These are phyloP conservation scores for Yarrowia sp. DNA, from an alignment of 805 yeast genomes.

Conservation along the genomic window DNA sequence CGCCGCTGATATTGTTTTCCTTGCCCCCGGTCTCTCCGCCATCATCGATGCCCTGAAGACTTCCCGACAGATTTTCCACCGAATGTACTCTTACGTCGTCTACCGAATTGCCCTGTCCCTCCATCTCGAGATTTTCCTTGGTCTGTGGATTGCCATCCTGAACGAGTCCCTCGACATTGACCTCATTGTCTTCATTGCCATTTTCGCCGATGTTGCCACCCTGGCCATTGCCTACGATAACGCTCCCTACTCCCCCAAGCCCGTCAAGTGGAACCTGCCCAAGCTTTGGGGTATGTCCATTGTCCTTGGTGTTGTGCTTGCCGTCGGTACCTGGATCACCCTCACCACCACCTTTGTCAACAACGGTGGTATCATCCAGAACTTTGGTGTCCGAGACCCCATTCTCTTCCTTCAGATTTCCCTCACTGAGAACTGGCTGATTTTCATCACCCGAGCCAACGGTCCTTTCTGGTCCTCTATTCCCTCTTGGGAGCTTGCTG, in stretches of 20 bases:
- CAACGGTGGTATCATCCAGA: slow-evolving; percentile 89
- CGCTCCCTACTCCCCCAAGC: slow-evolving; percentile 90
- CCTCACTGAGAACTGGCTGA: slow-evolving; percentile 95
- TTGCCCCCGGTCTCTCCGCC: slow-evolving; percentile 62
- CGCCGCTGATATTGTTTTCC: slow-evolving; percentile 47
- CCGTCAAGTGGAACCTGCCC: slow-evolving; percentile 96
- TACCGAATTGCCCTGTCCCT: slow-evolving; percentile 96
- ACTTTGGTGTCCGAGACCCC: slow-evolving; percentile 93
- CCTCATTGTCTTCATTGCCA: slow-evolving; percentile 93
- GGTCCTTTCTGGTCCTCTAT: slow-evolving; percentile 98
- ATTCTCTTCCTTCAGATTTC: slow-evolving; percentile 91
- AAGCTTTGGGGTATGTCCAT: slow-evolving; percentile 85
- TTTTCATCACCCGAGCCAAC: slow-evolving; percentile 93
- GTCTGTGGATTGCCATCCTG: slow-evolving; percentile 94
- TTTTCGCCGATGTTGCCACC: slow-evolving; percentile 83
- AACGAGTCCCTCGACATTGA: slow-evolving; percentile 83
- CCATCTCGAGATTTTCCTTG: slow-evolving; percentile 91
- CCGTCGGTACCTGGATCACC: slow-evolving; percentile 86
- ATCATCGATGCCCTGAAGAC: slow-evolving; percentile 71
- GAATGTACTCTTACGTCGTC: slow-evolving; percentile 97
- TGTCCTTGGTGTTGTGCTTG: slow-evolving; percentile 63
- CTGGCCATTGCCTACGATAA: slow-evolving; percentile 84
- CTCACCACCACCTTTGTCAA: slow-evolving; percentile 89
- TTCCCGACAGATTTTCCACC: slow-evolving; percentile 96
- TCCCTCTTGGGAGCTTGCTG: slow-evolving; percentile 95